Base-by-base conservation (phyloP, 495 filamentous ascomycete genomes). In the Aspergillus heteromorphus region DNA sequence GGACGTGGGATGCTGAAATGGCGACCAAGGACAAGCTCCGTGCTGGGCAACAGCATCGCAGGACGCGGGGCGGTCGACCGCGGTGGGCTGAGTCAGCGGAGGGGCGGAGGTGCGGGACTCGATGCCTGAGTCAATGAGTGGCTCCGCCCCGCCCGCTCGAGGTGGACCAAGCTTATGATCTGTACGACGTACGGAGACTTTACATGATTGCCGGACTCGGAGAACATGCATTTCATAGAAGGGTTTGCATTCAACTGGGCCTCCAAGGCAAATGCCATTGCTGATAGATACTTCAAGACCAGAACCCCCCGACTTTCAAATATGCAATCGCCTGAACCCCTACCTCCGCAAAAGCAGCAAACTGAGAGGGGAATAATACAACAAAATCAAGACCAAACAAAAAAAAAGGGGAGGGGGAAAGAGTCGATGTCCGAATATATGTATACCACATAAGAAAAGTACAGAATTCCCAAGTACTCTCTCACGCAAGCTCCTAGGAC, bases 1-100 rank as follows among this genome's bases (percentile, higher is more conserved):
- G 13, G 20, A 10, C 42, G 16, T 8, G 29, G 43, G 19, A 47
- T 9, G 13, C 13, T 16, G 27, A 3, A 17, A 47, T 47, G 25
- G 20, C 11, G 21, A 5, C 11, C 34, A 38, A 4, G n/a, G 11
- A 29, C 13, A n/a, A 29, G 43, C 42, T 45, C 11, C 42, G 42
- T 47, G 14, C 43, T 47, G 11, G 25, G n/a, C 21, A 6, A 29
- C 10, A 4, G 21, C 11, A 47, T 47, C 21, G 43, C 43, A 29
- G 17, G 43, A 47, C 43, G 43, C 43, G 43, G 43, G 43, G 43
- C 29, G 42, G 20, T 45, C 19, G 42, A 45, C 43, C 0, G 43
- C 43, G 43, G 43, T 47, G 43, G 36, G 50, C 36, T 52, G 50
- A 52, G 40, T 52, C 50, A 52, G 11, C 50, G 38, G 50, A 52